phyloP scores from a whole-genome alignment of 768 basidiomycete genomes.

The Strobilomyces confusus region DNA sequence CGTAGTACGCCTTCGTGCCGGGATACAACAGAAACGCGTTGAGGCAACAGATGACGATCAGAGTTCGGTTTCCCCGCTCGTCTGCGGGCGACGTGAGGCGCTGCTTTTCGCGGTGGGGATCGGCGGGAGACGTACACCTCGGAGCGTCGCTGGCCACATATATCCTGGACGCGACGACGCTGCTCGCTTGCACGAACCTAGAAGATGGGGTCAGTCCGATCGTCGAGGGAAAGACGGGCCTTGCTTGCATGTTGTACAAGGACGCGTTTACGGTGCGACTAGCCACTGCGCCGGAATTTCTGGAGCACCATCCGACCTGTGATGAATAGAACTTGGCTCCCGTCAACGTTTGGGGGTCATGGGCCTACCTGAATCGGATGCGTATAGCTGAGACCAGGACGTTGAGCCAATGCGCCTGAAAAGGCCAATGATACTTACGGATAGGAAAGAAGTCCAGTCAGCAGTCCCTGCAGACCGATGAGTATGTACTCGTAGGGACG shows the following conservation, averaged over 20 bases:
- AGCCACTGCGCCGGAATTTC: slow-evolving; percentile 56
- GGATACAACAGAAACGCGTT: slow-evolving; percentile 44
- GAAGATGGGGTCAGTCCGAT: background rate
- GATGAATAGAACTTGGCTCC: background rate
- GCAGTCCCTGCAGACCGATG: slow-evolving; percentile 31
- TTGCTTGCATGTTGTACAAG: slow-evolving; percentile 49
- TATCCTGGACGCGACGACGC: slow-evolving; percentile 52
- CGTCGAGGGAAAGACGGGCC: background rate
- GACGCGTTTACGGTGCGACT: slow-evolving; percentile 58
- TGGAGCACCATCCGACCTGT: slow-evolving; percentile 54
- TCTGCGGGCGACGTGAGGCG: background rate
- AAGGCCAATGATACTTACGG: slow-evolving; percentile 30
- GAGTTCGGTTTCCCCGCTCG: slow-evolving; percentile 37
- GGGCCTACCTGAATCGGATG: slow-evolving; percentile 44
- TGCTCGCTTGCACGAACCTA: slow-evolving; percentile 43
- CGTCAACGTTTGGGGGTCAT: background rate
- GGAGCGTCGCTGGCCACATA: slow-evolving; percentile 58
- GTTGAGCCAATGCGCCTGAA: background rate
- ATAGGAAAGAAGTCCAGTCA: slow-evolving; percentile 43
- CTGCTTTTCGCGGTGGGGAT: background rate
- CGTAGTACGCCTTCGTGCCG: slow-evolving; percentile 49
- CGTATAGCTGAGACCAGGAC: slow-evolving; percentile 33
- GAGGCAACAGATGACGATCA: slow-evolving; percentile 35
- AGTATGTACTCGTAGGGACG: background rate
- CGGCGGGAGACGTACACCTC: slow-evolving; percentile 36